Conservation (phyloP, 192 early-diverging fungal species). For the Coemansia sp. region DNA sequence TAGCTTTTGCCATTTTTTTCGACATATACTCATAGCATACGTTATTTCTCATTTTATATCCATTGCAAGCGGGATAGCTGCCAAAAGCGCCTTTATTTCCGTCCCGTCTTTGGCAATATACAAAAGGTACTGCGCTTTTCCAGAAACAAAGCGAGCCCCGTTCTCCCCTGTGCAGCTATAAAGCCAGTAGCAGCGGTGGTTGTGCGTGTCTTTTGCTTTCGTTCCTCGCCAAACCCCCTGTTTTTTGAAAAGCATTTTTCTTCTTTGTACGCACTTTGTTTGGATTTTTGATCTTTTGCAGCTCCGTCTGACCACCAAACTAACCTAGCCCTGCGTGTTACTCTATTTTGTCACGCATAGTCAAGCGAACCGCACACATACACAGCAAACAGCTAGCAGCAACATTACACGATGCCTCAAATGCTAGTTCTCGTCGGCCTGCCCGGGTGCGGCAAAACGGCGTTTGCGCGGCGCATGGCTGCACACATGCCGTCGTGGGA, state of each 20-base stretch:
- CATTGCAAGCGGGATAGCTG: background rate
- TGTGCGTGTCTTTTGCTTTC: background rate
- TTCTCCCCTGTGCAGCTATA: constrained; percentile 5
- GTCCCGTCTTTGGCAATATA: background rate
- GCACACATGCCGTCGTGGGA: constrained; percentile 56
- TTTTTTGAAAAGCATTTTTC: constrained; percentile 12
- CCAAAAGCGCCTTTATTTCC: background rate
- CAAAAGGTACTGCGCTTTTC: constrained; percentile 8
- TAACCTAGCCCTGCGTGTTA: background rate
- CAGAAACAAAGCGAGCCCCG: background rate
- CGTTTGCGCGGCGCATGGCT: constrained; percentile 59
- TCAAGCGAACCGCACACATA: constrained; percentile 1
- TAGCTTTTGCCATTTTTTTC: constrained; percentile 5
- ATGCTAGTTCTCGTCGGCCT: constrained; percentile 72
- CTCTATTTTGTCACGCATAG: background rate
- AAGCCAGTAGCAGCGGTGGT: constrained; percentile 1
- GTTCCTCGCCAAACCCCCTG: constrained; percentile 1
- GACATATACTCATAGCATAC: constrained; percentile 4
- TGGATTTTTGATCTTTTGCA: background rate
- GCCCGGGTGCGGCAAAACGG: constrained; percentile 75
- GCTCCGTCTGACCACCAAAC: background rate
- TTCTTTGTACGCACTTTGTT: constrained; percentile 6
- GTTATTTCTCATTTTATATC: constrained; percentile 8
- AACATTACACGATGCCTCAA: constrained; percentile 44
- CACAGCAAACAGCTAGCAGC: background rate